Evolutionary conservation across 192 early-diverging fungal species (phyloP).

Genomic region (Coemansia sp.): DNA sequence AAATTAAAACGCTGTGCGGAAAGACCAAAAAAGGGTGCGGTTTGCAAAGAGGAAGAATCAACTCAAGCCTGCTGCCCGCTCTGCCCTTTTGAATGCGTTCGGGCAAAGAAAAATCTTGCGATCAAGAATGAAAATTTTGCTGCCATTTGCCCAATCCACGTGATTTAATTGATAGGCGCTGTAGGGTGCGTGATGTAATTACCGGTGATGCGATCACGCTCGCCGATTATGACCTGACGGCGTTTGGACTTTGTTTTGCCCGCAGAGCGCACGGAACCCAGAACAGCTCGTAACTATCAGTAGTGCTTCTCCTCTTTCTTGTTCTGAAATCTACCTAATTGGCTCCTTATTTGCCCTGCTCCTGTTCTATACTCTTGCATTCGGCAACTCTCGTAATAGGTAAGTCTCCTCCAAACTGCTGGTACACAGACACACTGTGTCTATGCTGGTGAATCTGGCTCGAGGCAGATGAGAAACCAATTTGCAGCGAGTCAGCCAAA

Average conservation of each 20-base stretch:
- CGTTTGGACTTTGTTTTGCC: not conserved
- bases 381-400: conserved; percentile 3
- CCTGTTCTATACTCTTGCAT: conserved; percentile 9
- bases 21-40: conserved; percentile 4
- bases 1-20: conserved; percentile 14
- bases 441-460: not conserved
- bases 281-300: not conserved
- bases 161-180: conserved; percentile 8
- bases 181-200: conserved; percentile 19
- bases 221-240: not conserved
- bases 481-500: not conserved
- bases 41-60: conserved; percentile 13
- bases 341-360: conserved; percentile 6
- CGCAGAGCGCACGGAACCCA: not conserved
- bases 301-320: not conserved
- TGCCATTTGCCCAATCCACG: not conserved
- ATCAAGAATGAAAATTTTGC: conserved; percentile 1
- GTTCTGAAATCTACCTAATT: conserved; percentile 5
- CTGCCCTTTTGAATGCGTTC: not conserved
- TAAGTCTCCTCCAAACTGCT: not conserved
- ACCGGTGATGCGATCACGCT: not conserved
- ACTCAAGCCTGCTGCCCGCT: not conserved
- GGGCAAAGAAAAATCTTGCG: not conserved
- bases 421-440: not conserved
- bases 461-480: not conserved